Evolutionary conservation across 1,284 basidiomycete genomes (phyloP).

Genomic region (Sanghuangporus sanghuang): DNA sequence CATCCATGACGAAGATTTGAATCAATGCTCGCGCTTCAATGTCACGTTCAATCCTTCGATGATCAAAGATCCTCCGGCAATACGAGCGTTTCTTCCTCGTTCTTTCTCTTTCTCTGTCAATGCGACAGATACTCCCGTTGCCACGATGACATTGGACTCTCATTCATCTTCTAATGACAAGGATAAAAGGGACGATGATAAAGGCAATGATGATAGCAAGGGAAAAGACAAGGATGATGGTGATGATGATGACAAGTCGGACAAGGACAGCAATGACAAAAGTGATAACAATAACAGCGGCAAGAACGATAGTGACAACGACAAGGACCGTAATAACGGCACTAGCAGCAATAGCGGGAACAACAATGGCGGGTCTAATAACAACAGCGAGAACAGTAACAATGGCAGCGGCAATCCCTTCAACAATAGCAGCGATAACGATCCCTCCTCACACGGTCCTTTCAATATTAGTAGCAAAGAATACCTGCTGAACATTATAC

Average conservation of each 20-base stretch:
- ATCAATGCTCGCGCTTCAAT: conserved; percentile 47
- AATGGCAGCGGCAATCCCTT: not conserved
- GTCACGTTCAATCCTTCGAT: conserved; percentile 37
- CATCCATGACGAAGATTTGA: conserved; percentile 23
- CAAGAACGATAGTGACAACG: not conserved
- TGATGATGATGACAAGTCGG: not conserved
- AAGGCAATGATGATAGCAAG: not conserved
- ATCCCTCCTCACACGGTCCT: not conserved
- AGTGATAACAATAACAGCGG: not conserved
- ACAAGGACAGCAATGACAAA: not conserved
- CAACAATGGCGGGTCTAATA: not conserved
- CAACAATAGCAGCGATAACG: not conserved
- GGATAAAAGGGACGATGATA: not conserved
- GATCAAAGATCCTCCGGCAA: conserved; percentile 32
- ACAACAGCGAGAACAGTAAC: not conserved
- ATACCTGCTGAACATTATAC: conserved; percentile 39
- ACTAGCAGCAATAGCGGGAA: not conserved
- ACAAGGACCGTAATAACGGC: not conserved
- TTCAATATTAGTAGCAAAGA: conserved; percentile 9
- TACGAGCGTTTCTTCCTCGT: conserved; percentile 42
- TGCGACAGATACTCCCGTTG: conserved; percentile 25
- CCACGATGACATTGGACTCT: not conserved
- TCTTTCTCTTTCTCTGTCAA: conserved; percentile 37
- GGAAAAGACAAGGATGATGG: not conserved
- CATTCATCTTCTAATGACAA: not conserved